Evolutionary conservation across 352 stramenopile genomes (phyloP), one percentile per base, ranked within the genome.

Genomic region (Thalassiosira sp.): DNA sequence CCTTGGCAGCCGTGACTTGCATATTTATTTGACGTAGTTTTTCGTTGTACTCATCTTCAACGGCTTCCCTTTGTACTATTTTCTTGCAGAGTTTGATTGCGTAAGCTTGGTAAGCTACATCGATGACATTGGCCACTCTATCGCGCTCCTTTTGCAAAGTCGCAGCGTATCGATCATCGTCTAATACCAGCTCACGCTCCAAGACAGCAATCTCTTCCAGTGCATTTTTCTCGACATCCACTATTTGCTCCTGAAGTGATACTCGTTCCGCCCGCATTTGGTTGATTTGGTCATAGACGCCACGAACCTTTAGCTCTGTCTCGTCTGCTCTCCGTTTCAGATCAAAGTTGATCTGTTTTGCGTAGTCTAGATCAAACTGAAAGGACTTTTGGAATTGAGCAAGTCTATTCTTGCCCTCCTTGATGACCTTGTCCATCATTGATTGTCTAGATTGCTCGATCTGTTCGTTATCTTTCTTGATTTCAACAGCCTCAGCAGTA

Each of bases 381-480:
- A 68, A 20, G 10, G 49, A 48, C 7, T 67, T 40, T 57, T 51
- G 72, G 6, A 67, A 49, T 5, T 58, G 45, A 13, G 28, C 6
- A 27, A 79, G 27, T 13, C 68, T 72, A 5, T 79, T 49, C 6
- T 42, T 64, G 15, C 42, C 43, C 60, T 79, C 60, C 24, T 68
- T 15, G 13, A 62, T 40, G 3, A 79, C 61, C 63, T 62, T 46
- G 7, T 79, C 48, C 6, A 79, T 20, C 18, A 45, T 72, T 24
- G 24, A 45, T 58, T 54, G 52, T 45, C 63, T 79, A 37, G 60
- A 54, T 42, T 62, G 43, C 24, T 57, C 1, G 20, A 79, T 51
- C 35, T 58, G 40, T 48, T 79, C 70, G 24, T 63, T 72, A 16
- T 79, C 70, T 6, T 60, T 49, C 27, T 79, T 68, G 6, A 25